Evolutionary conservation across 805 yeast genomes (phyloP), one percentile per base, ranked within the genome.

Genomic region (Naumovozyma dairenensis): DNA sequence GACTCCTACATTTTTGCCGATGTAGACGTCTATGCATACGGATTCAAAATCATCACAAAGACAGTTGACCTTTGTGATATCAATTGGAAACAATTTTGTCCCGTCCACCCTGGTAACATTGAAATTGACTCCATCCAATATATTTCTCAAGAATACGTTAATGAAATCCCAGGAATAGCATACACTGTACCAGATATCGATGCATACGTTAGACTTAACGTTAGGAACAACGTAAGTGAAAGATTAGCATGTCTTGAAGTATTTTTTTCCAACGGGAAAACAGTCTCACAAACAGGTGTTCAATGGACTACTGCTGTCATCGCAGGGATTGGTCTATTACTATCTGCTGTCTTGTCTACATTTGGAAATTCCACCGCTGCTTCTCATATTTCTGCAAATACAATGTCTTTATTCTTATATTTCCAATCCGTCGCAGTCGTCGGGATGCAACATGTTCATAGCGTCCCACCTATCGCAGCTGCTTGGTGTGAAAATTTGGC

Each of bases 281-380:
- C 93, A 2, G 89, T 85, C 15, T 62, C 81, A 28, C 94, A 84
- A 52, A 66, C 72, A 2, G 82, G 82, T 44, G 86, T 80, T 37
- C 80, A 82, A 59, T 87, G 96, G 96, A 94, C 84, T 26, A 84
- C 95, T 14, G 96, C 96, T 2, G 78, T 80, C 15, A 66, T 86
- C 48, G 85, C 94, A 1, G 96, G 96, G 42, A 57, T 83, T 20
- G 95, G 96, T n/a, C 59, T 87, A 38, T 60, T 86, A 29, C 68
- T 78, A 13, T 82, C 93, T n/a, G 87, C 93, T 4, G 42, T 80
- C n/a, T 65, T 85, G 40, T 77, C 93, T 4, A 71, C 87, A 4
- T 78, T 80, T 55, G 96, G 95, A 37, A 82, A 81, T 57, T 81
- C 94, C 6, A 77, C 78, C 36, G 85, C 95, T 6, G 94, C 96